phyloP scores from a whole-genome alignment of 2,329 filamentous ascomycete genomes.

The Fusarium sp. region DNA sequence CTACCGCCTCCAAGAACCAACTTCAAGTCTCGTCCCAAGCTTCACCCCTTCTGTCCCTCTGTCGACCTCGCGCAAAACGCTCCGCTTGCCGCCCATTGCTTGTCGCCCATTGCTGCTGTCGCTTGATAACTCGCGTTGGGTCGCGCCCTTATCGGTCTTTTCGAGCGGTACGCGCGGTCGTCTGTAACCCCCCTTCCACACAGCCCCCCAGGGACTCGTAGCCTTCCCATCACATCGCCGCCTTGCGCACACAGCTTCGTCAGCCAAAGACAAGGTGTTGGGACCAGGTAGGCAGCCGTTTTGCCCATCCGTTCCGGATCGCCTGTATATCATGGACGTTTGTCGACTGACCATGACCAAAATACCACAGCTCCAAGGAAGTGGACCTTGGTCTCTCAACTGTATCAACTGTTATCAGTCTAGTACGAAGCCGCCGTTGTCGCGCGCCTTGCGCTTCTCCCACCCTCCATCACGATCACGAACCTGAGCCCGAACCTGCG shows the following conservation, averaged over 20 bases:
- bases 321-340: conserved; percentile 38
- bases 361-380: conserved; percentile 27
- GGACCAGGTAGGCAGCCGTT: conserved; percentile 21
- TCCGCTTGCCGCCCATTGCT: conserved; percentile 24
- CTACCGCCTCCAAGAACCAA: conserved; percentile 30
- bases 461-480: conserved; percentile 39
- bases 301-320: conserved; percentile 16
- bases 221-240: conserved; percentile 22
- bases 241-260: conserved; percentile 38
- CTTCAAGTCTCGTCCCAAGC: conserved; percentile 46
- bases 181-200: conserved; percentile 37
- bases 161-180: conserved; percentile 50
- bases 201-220: conserved; percentile 39
- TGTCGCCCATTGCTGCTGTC: conserved; percentile 19
- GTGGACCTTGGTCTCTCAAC: conserved; percentile 7
- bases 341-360: conserved; percentile 40
- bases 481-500: conserved; percentile 35
- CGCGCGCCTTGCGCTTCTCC: conserved; percentile 25
- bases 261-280: conserved; percentile 22
- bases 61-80: conserved; percentile 20
- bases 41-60: conserved; percentile 35
- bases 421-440: conserved; percentile 27
- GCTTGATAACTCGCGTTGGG: conserved; percentile 11
- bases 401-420: conserved; percentile 20
- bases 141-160: conserved; percentile 31